Conservation (phyloP, 1,284 basidiomycete species). For the Golubevia pallescens region DNA sequence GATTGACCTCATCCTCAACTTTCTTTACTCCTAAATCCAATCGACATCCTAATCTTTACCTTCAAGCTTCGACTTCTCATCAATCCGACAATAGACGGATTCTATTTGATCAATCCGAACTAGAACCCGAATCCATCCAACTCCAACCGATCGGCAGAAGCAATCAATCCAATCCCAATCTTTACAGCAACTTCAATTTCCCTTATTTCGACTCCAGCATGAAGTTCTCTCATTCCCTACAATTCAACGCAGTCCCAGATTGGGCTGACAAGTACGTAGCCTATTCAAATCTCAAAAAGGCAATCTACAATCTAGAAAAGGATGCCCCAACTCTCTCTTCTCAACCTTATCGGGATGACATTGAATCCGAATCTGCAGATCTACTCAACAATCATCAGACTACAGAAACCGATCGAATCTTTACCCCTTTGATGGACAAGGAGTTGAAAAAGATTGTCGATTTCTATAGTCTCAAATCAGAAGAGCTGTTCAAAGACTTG, state of each 20-base stretch:
- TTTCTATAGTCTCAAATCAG: conserved; percentile 72
- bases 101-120: not conserved
- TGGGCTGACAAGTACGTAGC: conserved; percentile 85
- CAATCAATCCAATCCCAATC: conserved; percentile 3
- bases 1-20: no score
- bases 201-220: conserved; percentile 21
- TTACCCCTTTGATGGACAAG: conserved; percentile 75
- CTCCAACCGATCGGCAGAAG: not conserved
- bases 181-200: conserved; percentile 4
- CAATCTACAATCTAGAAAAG: conserved; percentile 60
- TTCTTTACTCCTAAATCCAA: no score
- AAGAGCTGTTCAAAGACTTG: no score
- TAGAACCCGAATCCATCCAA: not conserved
- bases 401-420: conserved; percentile 44
- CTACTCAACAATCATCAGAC: conserved; percentile 23
- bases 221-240: conserved; percentile 73
- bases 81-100: no score
- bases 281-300: conserved; percentile 62
- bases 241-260: conserved; percentile 90
- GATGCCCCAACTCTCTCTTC: conserved; percentile 25
- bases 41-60: no score
- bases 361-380: conserved; percentile 51
- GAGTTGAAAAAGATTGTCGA: conserved; percentile 81
- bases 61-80: no score
- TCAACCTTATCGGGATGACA: conserved; percentile 8